Base-by-base conservation (phyloP, 768 basidiomycete genomes). In the Lactifluus echinatus region DNA sequence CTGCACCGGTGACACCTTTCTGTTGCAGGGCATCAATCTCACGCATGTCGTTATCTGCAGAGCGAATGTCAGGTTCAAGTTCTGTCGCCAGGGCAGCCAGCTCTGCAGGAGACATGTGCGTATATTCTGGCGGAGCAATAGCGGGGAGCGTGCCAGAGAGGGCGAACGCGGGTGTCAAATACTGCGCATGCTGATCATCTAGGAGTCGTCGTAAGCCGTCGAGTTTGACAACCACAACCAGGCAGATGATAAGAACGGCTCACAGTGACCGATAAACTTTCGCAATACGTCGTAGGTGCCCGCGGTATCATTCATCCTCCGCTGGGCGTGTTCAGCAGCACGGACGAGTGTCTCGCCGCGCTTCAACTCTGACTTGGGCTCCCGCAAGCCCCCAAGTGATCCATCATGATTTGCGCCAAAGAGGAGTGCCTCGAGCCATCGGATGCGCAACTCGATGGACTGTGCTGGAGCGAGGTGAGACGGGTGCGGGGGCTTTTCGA, bases 31-130 rank as follows among this genome's bases (percentile, higher is more conserved):
- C 69, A 56, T 84, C 83, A 31, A 93, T 87, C 66, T 91, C 89
- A 36, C 78, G 79, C 77, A 91, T 80, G 63, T 90, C 88, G 8
- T 85, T 79, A 63, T 92, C 90, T 10, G 88, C 89, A 31, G 82
- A 79, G 29, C 89, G 87, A 50, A 92, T 82, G 50, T 93, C 90
- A 4, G 82, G 79, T 62, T 91, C 90, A 83, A 92, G 87, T 65
- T 93, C 89, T 0, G 76, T 70, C 10, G 91, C 69, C 54, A 87
- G 75, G 0, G 84, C 83, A 39, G 87, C 85, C 8, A 91, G 72
- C 63, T 87, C 87, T 55, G 79, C 78, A 0, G 80, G 65, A 0
- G 84, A 76, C 82, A 91, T 83, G 36, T 76, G 76, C 51, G 80
- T 80, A 56, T 85, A 86, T 24, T 81, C 69, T 7, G 83, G 79